Evolutionary conservation across 179 eudicot species (phyloP).

Genomic region (Spergularia azorica): DNA sequence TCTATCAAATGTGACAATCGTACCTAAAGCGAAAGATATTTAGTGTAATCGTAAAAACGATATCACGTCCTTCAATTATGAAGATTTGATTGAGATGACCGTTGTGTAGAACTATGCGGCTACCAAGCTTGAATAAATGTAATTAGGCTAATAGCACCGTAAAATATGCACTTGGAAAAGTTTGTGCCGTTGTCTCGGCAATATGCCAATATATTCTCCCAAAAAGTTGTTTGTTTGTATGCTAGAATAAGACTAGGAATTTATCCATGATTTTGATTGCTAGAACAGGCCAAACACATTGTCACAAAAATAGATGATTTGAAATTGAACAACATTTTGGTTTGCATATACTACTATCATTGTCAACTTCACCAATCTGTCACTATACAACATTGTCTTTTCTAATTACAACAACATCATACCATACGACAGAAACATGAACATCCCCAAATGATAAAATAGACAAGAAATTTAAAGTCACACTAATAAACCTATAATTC

Average conservation of each 20-base stretch:
- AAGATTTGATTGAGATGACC: too few species aligned
- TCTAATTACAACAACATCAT: slow-evolving; percentile 35
- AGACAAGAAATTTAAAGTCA: not conserved
- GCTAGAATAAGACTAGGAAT: not conserved
- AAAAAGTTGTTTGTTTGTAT: not conserved
- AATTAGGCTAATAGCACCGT: not conserved
- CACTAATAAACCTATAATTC: slow-evolving; percentile 10
- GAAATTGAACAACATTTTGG: slow-evolving; percentile 7
- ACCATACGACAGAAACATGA: slow-evolving; percentile 18
- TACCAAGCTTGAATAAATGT: slow-evolving; percentile 1
- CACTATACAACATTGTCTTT: slow-evolving; percentile 35
- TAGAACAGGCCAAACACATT: not conserved
- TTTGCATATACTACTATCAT: slow-evolving; percentile 1
- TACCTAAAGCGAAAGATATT: too few species aligned
- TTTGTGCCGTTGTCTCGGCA: slow-evolving; percentile 3
- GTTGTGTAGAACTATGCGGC: too few species aligned
- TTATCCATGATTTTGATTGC: not conserved
- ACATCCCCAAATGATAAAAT: not conserved
- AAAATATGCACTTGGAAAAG: not conserved
- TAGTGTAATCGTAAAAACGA: too few species aligned
- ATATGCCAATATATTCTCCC: not conserved
- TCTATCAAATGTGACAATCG: too few species aligned
- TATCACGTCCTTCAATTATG: too few species aligned
- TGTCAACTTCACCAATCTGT: slow-evolving; percentile 18
- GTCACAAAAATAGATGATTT: not conserved